These are phyloP conservation scores for Zoysia matrella DNA, from an alignment of 202 grass and related monocot genomes.

Conservation along the genomic window DNA sequence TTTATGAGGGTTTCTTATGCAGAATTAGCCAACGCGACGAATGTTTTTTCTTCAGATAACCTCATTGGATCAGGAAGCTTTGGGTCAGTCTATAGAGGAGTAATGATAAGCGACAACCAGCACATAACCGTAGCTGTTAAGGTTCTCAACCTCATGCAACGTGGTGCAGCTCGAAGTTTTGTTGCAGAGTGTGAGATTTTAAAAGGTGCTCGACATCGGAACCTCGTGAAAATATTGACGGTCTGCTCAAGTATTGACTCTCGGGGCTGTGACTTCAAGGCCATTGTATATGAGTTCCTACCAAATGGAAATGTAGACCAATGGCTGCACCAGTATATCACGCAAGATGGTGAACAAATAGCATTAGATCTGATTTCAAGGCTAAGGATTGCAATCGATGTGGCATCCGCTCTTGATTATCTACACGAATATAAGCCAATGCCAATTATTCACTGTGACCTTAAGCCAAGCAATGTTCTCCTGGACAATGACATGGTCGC, in stretches of 20 bases:
- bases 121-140: not conserved
- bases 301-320: constrained; percentile 43
- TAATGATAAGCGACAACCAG: not conserved
- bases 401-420: constrained; percentile 47
- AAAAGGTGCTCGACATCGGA: constrained; percentile 34
- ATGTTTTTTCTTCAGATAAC: constrained; percentile 36
- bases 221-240: constrained; percentile 45
- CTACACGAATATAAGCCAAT: constrained; percentile 32
- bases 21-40: constrained; percentile 48
- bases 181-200: constrained; percentile 39
- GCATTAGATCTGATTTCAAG: constrained; percentile 3
- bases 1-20: constrained; percentile 46
- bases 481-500: constrained; percentile 38
- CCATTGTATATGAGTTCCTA: constrained; percentile 1
- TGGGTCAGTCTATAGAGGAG: constrained; percentile 49
- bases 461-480: constrained; percentile 54
- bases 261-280: constrained; percentile 35
- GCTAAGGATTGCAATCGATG: constrained; percentile 43
- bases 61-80: constrained; percentile 46
- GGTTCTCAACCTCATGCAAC: constrained; percentile 40
- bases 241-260: constrained; percentile 46
- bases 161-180: constrained; percentile 46
- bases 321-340: not conserved
- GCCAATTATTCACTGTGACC: constrained; percentile 53
- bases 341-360: constrained; percentile 10